These are phyloP conservation scores for Teratosphaeria destructans DNA, from an alignment of 2,329 filamentous ascomycete species.

Conservation along the genomic window DNA sequence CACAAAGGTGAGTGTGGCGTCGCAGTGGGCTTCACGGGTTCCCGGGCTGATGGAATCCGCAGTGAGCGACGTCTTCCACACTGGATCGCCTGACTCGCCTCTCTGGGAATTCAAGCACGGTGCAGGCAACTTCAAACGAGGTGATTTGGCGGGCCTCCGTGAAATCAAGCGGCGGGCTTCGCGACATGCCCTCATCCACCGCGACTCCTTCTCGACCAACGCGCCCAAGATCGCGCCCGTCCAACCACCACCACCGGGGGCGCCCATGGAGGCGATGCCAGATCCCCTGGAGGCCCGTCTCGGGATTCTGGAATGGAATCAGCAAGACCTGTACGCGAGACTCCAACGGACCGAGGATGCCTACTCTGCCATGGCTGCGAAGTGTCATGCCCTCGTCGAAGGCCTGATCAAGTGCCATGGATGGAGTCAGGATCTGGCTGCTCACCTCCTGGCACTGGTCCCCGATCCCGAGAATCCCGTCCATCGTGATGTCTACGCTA, in stretches of 20 bases:
- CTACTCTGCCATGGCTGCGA: constrained; percentile 66
- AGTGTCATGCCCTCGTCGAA: constrained; percentile 73
- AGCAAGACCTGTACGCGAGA: constrained; percentile 69
- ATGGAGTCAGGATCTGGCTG: constrained; percentile 77
- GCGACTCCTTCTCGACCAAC: constrained; percentile 68
- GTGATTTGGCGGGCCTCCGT: constrained; percentile 77
- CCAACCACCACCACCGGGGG: constrained; percentile 63
- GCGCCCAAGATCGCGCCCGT: constrained; percentile 61
- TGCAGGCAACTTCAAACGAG: constrained; percentile 91
- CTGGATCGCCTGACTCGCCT: constrained; percentile 81
- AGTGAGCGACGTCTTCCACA: constrained; percentile 99
- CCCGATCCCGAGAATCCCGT: constrained; percentile 66
- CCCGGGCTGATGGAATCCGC: constrained; percentile 2
- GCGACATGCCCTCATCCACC: constrained; percentile 81
- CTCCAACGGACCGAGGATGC: constrained; percentile 76
- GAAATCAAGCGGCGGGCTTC: constrained; percentile 95
- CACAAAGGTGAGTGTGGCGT: constrained; percentile 67
- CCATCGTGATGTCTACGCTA: constrained; percentile 58
- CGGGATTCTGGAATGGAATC: constrained; percentile 63
- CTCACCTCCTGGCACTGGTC: constrained; percentile 61
- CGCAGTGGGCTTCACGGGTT: background rate
- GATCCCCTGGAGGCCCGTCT: constrained; percentile 71
- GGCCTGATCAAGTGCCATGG: constrained; percentile 64
- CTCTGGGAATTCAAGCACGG: constrained; percentile 99
- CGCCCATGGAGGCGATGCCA: constrained; percentile 51